Evolutionary conservation across 164 flowering plant species (phyloP), one percentile per base, ranked within the genome.

Genomic region (Malania oleifera): DNA sequence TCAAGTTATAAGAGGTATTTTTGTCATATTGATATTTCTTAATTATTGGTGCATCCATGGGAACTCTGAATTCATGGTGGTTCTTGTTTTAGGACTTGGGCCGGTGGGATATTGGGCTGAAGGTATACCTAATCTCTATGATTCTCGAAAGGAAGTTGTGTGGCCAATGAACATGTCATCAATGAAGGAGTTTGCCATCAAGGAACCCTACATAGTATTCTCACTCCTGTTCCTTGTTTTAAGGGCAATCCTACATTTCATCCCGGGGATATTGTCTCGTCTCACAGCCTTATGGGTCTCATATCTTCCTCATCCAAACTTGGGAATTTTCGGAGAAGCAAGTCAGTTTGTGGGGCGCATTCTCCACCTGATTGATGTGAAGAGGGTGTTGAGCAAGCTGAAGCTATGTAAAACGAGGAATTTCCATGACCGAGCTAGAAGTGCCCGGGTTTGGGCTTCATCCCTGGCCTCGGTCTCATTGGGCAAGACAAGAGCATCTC

Each of bases 401-500:
- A 78, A 72, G 65, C 62, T 75, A 5, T 73, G 77, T 68, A 88
- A 86, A 69, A 75, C 80, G 5, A 77, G 87, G 60, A 88, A 85
- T 62, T 86, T 91, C 65, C 96, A 74, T 48, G 65, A 68, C 57
- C 70, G 95, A 1, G 92, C 96, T 0, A 82, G 70, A 63, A 86
- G 70, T 78, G 95, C 90, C n/a, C 80, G 80, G 38, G 95, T 82
- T 24, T 88, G 95, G 98, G 98, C 98, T 7, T 91, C 95, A 13
- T 84, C 91, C 1, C 62, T 88, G 29, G 85, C 98, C 5, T 91
- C 98, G 8, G 96, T 91, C 20, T 86, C 95, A 2, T 69, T 88
- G 63, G 95, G 91, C 0, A 76, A 84, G 69, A 60, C 87, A n/a
- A n/a, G n/a, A n/a, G n/a, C n/a, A n/a, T n/a, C n/a, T n/a, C n/a